Evolutionary conservation across 495 filamentous ascomycete species (phyloP), one percentile per base, ranked within the genome.

Genomic region (Podospora pseudocomata): DNA sequence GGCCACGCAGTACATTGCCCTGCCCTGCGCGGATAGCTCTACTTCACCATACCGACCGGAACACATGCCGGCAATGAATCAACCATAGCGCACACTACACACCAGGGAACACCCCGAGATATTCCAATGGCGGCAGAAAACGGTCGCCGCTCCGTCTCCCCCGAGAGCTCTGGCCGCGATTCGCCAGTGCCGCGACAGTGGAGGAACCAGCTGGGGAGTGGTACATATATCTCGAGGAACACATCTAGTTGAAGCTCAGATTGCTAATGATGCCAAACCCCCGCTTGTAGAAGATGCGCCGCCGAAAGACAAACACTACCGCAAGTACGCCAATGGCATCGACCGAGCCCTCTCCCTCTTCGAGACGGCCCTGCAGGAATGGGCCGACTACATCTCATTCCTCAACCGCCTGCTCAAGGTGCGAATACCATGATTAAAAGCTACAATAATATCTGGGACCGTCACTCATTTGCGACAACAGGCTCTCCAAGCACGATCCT

Each of bases 361-460:
- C 80, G 95, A 99, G 79, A 93, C 90, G 23, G 88, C 92, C 61
- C 82, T 97, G 70, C 92, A 97, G 79, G 95, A 98, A 87, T 99
- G 95, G 95, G 94, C 96, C 44, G 95, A 99, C 77, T 99, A 99
- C 75, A 98, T 99, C 75, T 96, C 94, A 11, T 98, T 98, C 76
- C 83, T 99, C 39, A 93, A 90, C 73, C 89, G 95, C 44, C 82
- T 99, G 27, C 81, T 97, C 64, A 99, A 97, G 88, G 94, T 94
- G 72, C 34, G 49, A 9, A 49, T 18, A 11, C 1, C 15, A 49
- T 49, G 39, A 16, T 49, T 1, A 49, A 49, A 49, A 49, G 13
- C 39, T 13, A 23, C 23, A 2, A 23, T 23, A 39, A 6, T 16
- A 49, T 49, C 39, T 49, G 9, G 13, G 39, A 49, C 2, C 9